Evolutionary conservation across 495 filamentous ascomycete species (phyloP), one percentile per base, ranked within the genome.

Genomic region (Talaromyces nanjingensis): DNA sequence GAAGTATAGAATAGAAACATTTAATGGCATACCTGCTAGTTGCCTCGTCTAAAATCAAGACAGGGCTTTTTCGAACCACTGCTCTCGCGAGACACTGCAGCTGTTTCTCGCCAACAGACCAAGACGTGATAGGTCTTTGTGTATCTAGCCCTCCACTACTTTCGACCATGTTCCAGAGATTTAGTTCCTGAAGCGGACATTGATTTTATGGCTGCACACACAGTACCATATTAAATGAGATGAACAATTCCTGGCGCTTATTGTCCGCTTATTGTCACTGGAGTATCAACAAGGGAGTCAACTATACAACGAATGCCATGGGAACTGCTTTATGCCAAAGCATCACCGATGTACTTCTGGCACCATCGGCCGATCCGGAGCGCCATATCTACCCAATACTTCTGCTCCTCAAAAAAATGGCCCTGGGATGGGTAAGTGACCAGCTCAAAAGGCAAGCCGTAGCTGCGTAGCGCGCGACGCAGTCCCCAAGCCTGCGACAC

Each of bases 401-500:
- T 65, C 63, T 63, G 62, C 47, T 67, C 65, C 62, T 64, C 63
- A 65, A 64, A 65, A 29, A 64, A 25, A 31, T 67, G 65, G 37
- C 65, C 65, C 39, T 67, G 63, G 12, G 33, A 52, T 18, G 65
- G 65, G 42, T 67, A 67, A 59, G 52, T 67, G 25, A 67, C 65
- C 25, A 67, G 37, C 52, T 67, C 63, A 33, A 67, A 64, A 37
- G 65, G 65, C 57, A 67, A 34, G 59, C 59, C 63, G 59, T 67
- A 64, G 31, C 59, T 58, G 25, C 27, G 62, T 52, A 64, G 59
- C 4, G 65, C 65, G 29, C 65, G 65, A 58, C 63, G 63, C 34
- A 67, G 37, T 18, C 58, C 65, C 62, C 62, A 64, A 24, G 67
- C 69, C 63, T 71, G 65, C 20, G 65, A 64, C 18, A 67, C 57